Evolutionary conservation across 129 eudicot species (phyloP).

Genomic region (Escallonia herrerae): DNA sequence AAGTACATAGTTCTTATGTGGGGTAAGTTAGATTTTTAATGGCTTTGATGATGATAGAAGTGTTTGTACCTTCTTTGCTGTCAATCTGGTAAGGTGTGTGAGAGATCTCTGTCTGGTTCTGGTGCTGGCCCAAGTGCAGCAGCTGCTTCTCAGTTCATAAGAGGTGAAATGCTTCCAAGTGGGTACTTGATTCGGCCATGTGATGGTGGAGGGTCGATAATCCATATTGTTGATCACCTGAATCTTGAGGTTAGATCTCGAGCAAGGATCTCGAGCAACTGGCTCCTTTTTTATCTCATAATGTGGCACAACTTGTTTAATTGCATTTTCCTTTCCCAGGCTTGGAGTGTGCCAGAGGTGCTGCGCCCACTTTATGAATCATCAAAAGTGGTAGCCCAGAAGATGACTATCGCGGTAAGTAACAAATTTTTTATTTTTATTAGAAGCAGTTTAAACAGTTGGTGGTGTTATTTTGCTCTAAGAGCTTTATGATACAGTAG

Average conservation of each 20-base stretch:
- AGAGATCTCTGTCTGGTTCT: slow-evolving; percentile 95
- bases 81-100: slow-evolving; percentile 59
- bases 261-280: neutral
- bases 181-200: slow-evolving; percentile 93
- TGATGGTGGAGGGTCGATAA: slow-evolving; percentile 98
- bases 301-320: slow-evolving; percentile 1
- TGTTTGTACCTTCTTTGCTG: neutral
- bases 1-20: neutral
- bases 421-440: neutral
- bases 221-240: slow-evolving; percentile 93
- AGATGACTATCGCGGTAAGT: slow-evolving; percentile 88
- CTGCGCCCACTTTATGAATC: slow-evolving; percentile 96
- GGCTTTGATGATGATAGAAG: neutral
- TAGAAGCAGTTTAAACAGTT: neutral
- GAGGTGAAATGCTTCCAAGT: slow-evolving; percentile 94
- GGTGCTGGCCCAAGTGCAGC: slow-evolving; percentile 83
- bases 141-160: slow-evolving; percentile 63
- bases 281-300: neutral
- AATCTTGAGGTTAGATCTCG: slow-evolving; percentile 55
- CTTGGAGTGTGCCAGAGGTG: slow-evolving; percentile 97
- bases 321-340: slow-evolving; percentile 26
- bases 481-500: neutral
- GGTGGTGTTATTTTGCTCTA: neutral
- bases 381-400: slow-evolving; percentile 83
- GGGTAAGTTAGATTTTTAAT: neutral